Evolutionary conservation across 176 grass and related monocot species (phyloP).

Genomic region (Cenchrus purpureus): DNA sequence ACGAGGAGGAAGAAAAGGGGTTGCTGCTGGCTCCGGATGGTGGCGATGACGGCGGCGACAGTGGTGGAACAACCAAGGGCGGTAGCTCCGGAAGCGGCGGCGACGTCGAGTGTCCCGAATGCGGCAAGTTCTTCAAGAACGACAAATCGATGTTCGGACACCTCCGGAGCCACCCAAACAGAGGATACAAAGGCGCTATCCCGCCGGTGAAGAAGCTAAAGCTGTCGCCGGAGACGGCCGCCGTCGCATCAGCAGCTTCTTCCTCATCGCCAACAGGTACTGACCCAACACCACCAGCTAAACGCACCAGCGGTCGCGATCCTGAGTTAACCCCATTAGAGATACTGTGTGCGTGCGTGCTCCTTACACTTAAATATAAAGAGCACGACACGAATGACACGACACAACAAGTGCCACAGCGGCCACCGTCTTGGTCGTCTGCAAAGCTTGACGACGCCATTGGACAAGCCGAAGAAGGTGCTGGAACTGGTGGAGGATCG

Average conservation of each 20-base stretch:
- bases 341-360: neutral
- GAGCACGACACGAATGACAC: neutral
- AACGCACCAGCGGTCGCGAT: neutral
- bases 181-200: slow-evolving; percentile 38
- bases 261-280: neutral
- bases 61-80: neutral
- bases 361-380: neutral
- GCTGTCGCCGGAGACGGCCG: no score
- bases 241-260: neutral
- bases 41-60: no score
- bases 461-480: neutral
- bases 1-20: neutral
- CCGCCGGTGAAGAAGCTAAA: slow-evolving; percentile 7
- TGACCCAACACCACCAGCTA: neutral
- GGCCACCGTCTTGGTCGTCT: neutral
- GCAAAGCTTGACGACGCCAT: neutral
- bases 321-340: slow-evolving; percentile 9
- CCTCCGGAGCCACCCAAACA: slow-evolving; percentile 41
- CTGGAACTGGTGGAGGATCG: neutral
- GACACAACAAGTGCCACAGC: neutral
- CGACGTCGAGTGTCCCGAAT: slow-evolving; percentile 22
- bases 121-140: slow-evolving; percentile 48
- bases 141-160: slow-evolving; percentile 55
- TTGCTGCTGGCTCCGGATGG: neutral
- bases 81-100: neutral